phyloP scores from a whole-genome alignment of 352 stramenopile genomes.

The Phytophthora meadii region DNA sequence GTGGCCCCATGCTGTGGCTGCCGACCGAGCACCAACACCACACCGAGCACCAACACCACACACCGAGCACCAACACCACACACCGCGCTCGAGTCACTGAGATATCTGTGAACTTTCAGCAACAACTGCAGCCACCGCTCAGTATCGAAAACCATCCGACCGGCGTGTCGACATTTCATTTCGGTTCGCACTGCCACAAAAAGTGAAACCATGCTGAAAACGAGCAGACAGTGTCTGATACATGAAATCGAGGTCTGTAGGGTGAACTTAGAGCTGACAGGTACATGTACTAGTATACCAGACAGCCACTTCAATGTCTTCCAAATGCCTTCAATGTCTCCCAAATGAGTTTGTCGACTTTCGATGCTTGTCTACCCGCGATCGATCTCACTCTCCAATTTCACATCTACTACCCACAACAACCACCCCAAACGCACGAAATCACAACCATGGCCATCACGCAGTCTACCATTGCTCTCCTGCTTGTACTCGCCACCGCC shows the following conservation, averaged over 20 bases:
- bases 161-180: background rate
- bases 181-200: too few species aligned
- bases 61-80: too few species aligned
- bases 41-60: too few species aligned
- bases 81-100: background rate
- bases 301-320: slow-evolving; percentile 3
- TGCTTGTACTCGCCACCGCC: slow-evolving; percentile 5
- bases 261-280: background rate
- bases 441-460: slow-evolving; percentile 2
- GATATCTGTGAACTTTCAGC: background rate
- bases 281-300: background rate
- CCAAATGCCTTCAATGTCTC: slow-evolving; percentile 1
- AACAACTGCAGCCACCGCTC: background rate
- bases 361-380: background rate
- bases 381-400: slow-evolving; percentile 4
- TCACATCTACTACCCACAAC: slow-evolving; percentile 4
- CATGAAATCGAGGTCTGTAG: background rate
- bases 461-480: slow-evolving; percentile 4
- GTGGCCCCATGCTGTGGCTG: too few species aligned
- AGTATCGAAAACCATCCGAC: background rate
- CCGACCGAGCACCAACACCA: too few species aligned
- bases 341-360: background rate
- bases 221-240: background rate
- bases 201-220: background rate
- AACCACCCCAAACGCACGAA: background rate